Evolutionary conservation across 352 stramenopile genomes (phyloP).

Genomic region (Phytophthora agathidicida): DNA sequence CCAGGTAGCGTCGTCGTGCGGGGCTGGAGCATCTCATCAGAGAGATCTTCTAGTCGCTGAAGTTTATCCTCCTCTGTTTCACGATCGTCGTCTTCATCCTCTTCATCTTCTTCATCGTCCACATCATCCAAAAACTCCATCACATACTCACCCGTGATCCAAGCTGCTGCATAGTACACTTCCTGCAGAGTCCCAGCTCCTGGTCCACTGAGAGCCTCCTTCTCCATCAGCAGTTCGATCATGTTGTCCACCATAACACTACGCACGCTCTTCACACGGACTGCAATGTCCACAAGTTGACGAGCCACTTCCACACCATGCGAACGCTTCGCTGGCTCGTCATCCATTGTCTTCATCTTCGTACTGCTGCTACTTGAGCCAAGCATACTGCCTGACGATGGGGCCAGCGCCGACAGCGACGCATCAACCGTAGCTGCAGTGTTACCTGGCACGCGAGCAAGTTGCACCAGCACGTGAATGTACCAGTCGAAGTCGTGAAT

Average conservation of each 20-base stretch:
- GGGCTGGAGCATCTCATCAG: slow-evolving; percentile 83
- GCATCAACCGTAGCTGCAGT: slow-evolving; percentile 42
- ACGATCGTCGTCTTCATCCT: slow-evolving; percentile 76
- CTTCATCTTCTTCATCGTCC: slow-evolving; percentile 76
- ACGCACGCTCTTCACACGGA: slow-evolving; percentile 96
- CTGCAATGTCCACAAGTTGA: slow-evolving; percentile 97
- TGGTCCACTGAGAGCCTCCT: slow-evolving; percentile 73
- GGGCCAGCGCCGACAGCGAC: slow-evolving; percentile 34
- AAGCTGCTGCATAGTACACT: slow-evolving; percentile 95
- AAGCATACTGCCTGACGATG: slow-evolving; percentile 52
- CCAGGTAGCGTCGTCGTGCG: slow-evolving; percentile 81
- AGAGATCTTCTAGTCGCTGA: slow-evolving; percentile 83
- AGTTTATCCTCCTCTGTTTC: slow-evolving; percentile 85
- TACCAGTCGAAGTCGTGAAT: slow-evolving; percentile 99
- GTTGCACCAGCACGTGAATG: slow-evolving; percentile 95
- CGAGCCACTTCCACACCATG: slow-evolving; percentile 90
- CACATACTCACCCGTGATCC: slow-evolving; percentile 98
- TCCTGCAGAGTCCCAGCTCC: slow-evolving; percentile 90
- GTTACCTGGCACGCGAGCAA: slow-evolving; percentile 92
- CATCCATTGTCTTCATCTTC: slow-evolving; percentile 29
- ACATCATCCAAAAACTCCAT: slow-evolving; percentile 90
- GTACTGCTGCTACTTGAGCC: slow-evolving; percentile 31
- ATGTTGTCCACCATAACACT: slow-evolving; percentile 95
- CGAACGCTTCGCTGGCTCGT: slow-evolving; percentile 42
- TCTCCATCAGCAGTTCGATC: slow-evolving; percentile 93